phyloP scores from a whole-genome alignment of 139 green algal genomes.

The Chlamydomonas incerta region DNA sequence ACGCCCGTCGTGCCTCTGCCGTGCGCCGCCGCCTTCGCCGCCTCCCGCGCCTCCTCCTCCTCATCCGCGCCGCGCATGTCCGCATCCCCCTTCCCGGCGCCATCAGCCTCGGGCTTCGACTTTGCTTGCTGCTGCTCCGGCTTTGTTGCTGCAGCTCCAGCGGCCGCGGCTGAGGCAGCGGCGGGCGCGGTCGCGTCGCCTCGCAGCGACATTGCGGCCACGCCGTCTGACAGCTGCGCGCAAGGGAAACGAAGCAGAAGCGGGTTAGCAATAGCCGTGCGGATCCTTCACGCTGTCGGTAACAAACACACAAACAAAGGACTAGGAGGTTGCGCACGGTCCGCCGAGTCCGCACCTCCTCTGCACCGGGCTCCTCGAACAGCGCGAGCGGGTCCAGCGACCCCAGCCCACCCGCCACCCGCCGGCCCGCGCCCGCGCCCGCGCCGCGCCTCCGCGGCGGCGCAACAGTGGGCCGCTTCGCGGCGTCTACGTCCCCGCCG shows the following conservation, averaged over 20 bases:
- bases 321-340: no score
- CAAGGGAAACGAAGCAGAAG: not conserved
- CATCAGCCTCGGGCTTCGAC: not conserved
- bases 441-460: conserved; percentile 1
- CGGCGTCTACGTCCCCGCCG: not conserved
- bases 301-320: no score
- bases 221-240: no score
- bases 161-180: not conserved
- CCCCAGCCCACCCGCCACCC: not conserved
- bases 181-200: no score
- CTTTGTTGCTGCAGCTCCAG: not conserved
- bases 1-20: no score
- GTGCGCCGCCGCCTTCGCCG: no score
- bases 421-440: not conserved
- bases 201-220: not conserved
- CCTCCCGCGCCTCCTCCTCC: not conserved
- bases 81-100: not conserved
- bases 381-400: not conserved
- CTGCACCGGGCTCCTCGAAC: not conserved
- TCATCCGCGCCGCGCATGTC: not conserved
- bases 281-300: not conserved
- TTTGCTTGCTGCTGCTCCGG: not conserved
- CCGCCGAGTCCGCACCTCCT: not conserved
- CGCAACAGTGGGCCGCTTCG: no score
- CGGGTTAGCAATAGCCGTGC: not conserved